Evolutionary conservation across 805 yeast species (phyloP).

Genomic region (Candida qinlingensis): DNA sequence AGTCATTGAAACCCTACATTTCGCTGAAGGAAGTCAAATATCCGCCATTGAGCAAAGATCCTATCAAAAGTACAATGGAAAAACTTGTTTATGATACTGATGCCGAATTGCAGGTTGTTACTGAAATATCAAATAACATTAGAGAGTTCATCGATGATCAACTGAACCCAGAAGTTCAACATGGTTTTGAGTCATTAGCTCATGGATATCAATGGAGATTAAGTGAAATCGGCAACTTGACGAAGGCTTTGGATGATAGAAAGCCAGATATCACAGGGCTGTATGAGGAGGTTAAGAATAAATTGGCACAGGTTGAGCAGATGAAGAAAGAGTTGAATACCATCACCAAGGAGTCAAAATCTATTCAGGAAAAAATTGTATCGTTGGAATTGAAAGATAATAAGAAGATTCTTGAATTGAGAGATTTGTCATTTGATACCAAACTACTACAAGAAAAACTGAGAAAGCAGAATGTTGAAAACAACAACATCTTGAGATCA

Average conservation of each 20-base stretch:
- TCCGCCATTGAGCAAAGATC: conserved; percentile 18
- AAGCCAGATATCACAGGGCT: not conserved
- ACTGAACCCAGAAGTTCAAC: conserved; percentile 19
- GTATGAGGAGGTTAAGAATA: conserved; percentile 3
- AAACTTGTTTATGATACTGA: conserved; percentile 22
- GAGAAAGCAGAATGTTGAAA: conserved; percentile 10
- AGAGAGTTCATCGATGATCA: conserved; percentile 31
- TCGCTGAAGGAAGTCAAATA: conserved; percentile 18
- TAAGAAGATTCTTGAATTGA: conserved; percentile 6
- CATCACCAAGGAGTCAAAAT: conserved; percentile 1
- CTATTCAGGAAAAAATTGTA: conserved; percentile 8
- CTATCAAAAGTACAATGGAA: conserved; percentile 15
- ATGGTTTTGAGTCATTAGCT: conserved; percentile 25
- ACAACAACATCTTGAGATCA: conserved; percentile 10
- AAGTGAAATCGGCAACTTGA: conserved; percentile 22
- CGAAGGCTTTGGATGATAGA: conserved; percentile 4
- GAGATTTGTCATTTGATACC: conserved; percentile 19
- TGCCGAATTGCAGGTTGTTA: conserved; percentile 30
- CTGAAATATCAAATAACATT: conserved; percentile 26
- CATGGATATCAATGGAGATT: conserved; percentile 35
- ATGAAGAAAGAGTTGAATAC: conserved; percentile 4
- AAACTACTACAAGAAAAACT: conserved; percentile 14
- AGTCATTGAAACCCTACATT: conserved; percentile 13
- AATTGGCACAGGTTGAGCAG: not conserved
- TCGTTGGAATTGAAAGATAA: conserved; percentile 8